Conservation (phyloP, 2,329 filamentous ascomycete species). For the Neonectria magnoliae region DNA sequence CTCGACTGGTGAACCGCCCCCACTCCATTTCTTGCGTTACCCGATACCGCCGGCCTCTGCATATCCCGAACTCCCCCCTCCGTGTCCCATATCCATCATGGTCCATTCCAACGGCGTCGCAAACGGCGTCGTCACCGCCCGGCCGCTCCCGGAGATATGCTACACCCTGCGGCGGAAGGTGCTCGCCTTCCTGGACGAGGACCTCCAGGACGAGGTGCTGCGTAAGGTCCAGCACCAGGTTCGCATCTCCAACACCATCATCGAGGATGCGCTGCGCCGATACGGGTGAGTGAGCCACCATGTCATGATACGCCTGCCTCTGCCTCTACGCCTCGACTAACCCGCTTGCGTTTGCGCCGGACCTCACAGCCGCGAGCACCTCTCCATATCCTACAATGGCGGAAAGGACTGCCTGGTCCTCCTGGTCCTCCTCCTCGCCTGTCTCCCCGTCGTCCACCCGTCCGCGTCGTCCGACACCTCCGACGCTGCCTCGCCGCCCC, state of each 20-base stretch:
- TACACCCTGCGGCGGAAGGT: conserved; percentile 68
- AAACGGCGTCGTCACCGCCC: conserved; percentile 26
- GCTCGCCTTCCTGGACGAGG: conserved; percentile 70
- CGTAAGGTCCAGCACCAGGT: conserved; percentile 78
- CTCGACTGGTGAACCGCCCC: background rate
- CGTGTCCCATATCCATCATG: conserved; percentile 13
- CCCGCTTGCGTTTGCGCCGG: background rate
- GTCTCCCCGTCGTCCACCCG: conserved; percentile 55
- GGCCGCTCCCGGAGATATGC: conserved; percentile 55
- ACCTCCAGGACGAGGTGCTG: conserved; percentile 66
- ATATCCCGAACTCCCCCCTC: background rate
- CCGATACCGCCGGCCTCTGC: background rate
- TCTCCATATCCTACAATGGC: conserved; percentile 95
- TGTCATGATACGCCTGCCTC: background rate
- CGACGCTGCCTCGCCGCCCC: conserved; percentile 42
- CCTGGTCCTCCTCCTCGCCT: conserved; percentile 83
- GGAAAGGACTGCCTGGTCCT: conserved; percentile 98
- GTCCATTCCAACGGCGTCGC: conserved; percentile 23
- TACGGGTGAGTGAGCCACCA: conserved; percentile 69
- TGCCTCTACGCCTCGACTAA: background rate
- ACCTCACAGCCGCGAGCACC: conserved; percentile 70
- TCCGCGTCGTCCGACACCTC: conserved; percentile 35
- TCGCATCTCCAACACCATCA: conserved; percentile 74
- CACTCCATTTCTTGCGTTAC: background rate
- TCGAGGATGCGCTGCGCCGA: conserved; percentile 77